Evolutionary conservation across 139 green algal genomes (phyloP).

Genomic region (Chlamydomonas schloesseri): DNA sequence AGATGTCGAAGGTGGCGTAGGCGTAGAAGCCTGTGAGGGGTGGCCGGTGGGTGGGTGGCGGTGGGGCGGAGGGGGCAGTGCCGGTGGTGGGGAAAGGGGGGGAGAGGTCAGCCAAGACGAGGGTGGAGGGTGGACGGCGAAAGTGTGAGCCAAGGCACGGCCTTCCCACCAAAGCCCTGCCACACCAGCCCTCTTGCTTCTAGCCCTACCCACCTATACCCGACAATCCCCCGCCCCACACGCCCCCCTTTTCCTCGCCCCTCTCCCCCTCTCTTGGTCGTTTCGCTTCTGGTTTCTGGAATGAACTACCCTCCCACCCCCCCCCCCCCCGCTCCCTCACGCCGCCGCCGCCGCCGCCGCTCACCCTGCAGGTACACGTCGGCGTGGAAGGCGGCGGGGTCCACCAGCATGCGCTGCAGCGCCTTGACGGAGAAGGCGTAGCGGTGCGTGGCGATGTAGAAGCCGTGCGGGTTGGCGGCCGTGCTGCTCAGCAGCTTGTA

Average conservation of each 20-base stretch:
- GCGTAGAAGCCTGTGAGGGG: constrained; percentile 39
- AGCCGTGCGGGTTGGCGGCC: constrained; percentile 22
- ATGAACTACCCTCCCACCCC: neutral
- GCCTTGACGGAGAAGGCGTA: constrained; percentile 46
- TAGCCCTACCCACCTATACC: too few relatives aligned
- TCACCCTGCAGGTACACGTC: constrained; percentile 50
- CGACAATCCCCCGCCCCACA: too few relatives aligned
- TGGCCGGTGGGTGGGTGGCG: too few relatives aligned
- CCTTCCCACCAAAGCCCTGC: too few relatives aligned
- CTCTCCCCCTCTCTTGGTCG: too few relatives aligned
- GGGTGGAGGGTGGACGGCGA: too few relatives aligned
- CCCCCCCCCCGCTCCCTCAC: too few relatives aligned
- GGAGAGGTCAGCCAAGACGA: neutral
- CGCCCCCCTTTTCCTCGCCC: too few relatives aligned
- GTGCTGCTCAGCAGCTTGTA: constrained; percentile 45
- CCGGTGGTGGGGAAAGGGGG: neutral
- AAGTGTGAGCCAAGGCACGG: too few relatives aligned
- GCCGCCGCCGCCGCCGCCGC: neutral
- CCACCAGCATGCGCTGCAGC: constrained; percentile 45
- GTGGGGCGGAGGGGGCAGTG: neutral
- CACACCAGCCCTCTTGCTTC: too few relatives aligned
- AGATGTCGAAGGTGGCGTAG: constrained; percentile 55
- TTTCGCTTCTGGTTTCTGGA: too few relatives aligned
- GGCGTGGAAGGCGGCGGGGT: constrained; percentile 37
- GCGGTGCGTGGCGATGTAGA: constrained; percentile 45